Evolutionary conservation across 768 basidiomycete species (phyloP), one percentile per base, ranked within the genome.

Genomic region (Kwoniella mangroviensis): DNA sequence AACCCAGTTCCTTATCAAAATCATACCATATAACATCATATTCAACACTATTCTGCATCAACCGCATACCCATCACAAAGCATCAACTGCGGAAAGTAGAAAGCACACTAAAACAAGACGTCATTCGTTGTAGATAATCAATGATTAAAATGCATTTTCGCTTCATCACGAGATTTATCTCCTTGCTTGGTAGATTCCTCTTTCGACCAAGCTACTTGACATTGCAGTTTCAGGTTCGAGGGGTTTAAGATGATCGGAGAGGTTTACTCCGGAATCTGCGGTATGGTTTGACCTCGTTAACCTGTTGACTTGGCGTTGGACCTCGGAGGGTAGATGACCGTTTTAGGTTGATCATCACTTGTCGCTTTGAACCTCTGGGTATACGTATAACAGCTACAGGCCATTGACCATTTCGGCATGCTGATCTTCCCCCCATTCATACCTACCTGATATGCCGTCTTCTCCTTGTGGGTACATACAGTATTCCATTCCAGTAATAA

Each of bases 1-100:
- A 34, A 41, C 34, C 51, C 49, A 1, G 63, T 52, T 55, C 40
- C 34, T 56, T 41, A 15, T 53, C 56, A 69, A 22, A 17, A 34
- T 6, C 10, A 22, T 56, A 40, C 43, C 15, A 40, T 26, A 43
- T 53, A 22, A n/a, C 52, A 64, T 26, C 11, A 19, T 42, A 40
- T 54, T n/a, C n/a, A n/a, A n/a, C n/a, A n/a, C n/a, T n/a, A n/a
- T 54, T 22, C 45, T 62, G 72, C 72, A 73, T 73, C 72, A 73
- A 73, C 72, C 70, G 72, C 72, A 69, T 68, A 4, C 10, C 4
- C 45, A 13, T 15, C 19, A 49, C 1, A 49, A 49, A 49, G 45
- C 45, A 49, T 49, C 45, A 49, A 49, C 45, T 49, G 45, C 45
- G 19, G 45, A 13, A 49, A 15, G 13, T 12, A 49, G 12, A 49